phyloP scores from a whole-genome alignment of 495 filamentous ascomycete species.

The Emericellopsis terricola region DNA sequence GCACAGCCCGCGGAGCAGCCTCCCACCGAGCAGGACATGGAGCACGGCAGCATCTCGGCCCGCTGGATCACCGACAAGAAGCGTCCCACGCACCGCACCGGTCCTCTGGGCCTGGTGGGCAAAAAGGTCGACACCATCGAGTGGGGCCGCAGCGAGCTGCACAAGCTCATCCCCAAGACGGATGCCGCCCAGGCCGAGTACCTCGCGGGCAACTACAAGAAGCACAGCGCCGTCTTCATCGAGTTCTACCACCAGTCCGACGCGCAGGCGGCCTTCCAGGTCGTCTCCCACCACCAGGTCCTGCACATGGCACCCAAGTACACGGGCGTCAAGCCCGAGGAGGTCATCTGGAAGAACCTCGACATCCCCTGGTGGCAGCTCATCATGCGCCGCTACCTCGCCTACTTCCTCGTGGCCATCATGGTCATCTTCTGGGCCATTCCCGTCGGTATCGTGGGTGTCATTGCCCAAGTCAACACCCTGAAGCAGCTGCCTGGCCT shows the following conservation, averaged over 20 bases:
- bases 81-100: constrained; percentile 71
- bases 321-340: constrained; percentile 68
- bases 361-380: constrained; percentile 79
- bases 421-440: constrained; percentile 95
- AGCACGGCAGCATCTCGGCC: constrained; percentile 62
- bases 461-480: constrained; percentile 68
- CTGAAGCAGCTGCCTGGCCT: constrained; percentile 50
- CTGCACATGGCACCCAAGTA: constrained; percentile 86
- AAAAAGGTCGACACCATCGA: constrained; percentile 93
- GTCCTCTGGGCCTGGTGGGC: constrained; percentile 54
- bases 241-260: constrained; percentile 70
- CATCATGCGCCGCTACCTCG: constrained; percentile 50
- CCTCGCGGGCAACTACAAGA: constrained; percentile 45
- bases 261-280: constrained; percentile 75
- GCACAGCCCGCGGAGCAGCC: constrained; percentile 20
- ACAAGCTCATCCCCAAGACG: constrained; percentile 61
- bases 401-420: constrained; percentile 50
- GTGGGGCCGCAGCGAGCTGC: constrained; percentile 72
- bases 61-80: constrained; percentile 66
- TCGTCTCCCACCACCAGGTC: constrained; percentile 72
- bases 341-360: constrained; percentile 82
- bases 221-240: constrained; percentile 66
- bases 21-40: constrained; percentile 21
- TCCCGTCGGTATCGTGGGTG: constrained; percentile 71
- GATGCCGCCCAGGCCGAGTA: constrained; percentile 60